These are phyloP conservation scores for Leccinum uliginosum DNA, from an alignment of 768 basidiomycete species.

Conservation along the genomic window DNA sequence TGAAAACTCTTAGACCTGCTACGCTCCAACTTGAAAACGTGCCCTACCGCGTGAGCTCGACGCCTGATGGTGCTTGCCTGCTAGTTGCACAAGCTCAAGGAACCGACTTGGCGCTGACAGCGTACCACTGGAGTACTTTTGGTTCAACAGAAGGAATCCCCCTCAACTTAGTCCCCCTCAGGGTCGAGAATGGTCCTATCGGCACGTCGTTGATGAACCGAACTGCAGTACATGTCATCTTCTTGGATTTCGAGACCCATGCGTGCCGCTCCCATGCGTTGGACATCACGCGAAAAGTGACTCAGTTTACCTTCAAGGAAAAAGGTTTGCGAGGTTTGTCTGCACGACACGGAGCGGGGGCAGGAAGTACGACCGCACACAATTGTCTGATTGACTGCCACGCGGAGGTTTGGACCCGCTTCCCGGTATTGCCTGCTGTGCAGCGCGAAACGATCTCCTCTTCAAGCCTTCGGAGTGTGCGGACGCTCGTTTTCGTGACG, in stretches of 20 bases:
- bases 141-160: constrained; percentile 46
- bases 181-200: constrained; percentile 17
- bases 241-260: constrained; percentile 31
- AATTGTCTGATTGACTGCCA: constrained; percentile 55
- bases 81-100: constrained; percentile 29
- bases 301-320: constrained; percentile 53
- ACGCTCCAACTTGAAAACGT: constrained; percentile 34
- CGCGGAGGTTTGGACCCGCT: constrained; percentile 55
- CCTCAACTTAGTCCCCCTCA: constrained; percentile 30
- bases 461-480: constrained; percentile 29
- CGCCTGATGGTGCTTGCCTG: constrained; percentile 55
- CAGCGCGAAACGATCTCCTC: constrained; percentile 40
- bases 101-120: constrained; percentile 24
- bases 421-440: constrained; percentile 53
- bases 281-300: constrained; percentile 50
- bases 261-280: constrained; percentile 41
- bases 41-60: constrained; percentile 35
- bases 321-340: constrained; percentile 27
- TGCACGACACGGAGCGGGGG: constrained; percentile 3
- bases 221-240: constrained; percentile 39
- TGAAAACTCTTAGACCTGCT: constrained; percentile 37
- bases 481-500: constrained; percentile 42
- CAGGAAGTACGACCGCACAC: constrained; percentile 28
- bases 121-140: constrained; percentile 56
- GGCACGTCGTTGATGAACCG: constrained; percentile 46